phyloP scores from a whole-genome alignment of 805 yeast species.

The Monosporozyma aquatica region DNA sequence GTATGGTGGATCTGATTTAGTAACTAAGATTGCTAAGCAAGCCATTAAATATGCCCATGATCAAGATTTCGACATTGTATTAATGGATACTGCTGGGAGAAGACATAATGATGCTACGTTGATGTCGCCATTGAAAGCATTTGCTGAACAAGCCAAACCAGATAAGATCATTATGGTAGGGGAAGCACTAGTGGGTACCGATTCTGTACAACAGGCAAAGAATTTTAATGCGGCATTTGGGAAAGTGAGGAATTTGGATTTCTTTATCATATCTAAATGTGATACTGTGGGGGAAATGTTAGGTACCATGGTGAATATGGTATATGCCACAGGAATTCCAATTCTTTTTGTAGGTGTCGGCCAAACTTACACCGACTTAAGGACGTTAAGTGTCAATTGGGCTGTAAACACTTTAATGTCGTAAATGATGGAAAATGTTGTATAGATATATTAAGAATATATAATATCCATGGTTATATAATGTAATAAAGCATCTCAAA shows the following conservation, averaged over 20 bases:
- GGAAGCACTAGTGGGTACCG: constrained; percentile 95
- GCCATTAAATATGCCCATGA: constrained; percentile 74
- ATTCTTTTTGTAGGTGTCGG: constrained; percentile 94
- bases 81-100: constrained; percentile 96
- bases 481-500: neutral
- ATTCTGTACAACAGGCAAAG: constrained; percentile 88
- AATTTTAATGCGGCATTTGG: constrained; percentile 94
- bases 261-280: constrained; percentile 86
- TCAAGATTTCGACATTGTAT: constrained; percentile 68
- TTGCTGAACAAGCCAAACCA: constrained; percentile 92
- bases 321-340: constrained; percentile 90
- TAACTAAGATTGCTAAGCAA: constrained; percentile 84
- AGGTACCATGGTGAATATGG: constrained; percentile 96
- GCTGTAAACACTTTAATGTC: constrained; percentile 80
- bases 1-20: constrained; percentile 91
- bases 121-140: constrained; percentile 92
- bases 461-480: neutral
- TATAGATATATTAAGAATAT: neutral
- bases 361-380: constrained; percentile 89
- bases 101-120: constrained; percentile 89
- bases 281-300: constrained; percentile 96
- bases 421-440: constrained; percentile 27
- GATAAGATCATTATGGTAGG: constrained; percentile 98
- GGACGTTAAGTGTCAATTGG: constrained; percentile 84
- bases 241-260: constrained; percentile 67